These are phyloP conservation scores for Venturia carpophila DNA, from an alignment of 2,329 filamentous ascomycete species.

Conservation along the genomic window DNA sequence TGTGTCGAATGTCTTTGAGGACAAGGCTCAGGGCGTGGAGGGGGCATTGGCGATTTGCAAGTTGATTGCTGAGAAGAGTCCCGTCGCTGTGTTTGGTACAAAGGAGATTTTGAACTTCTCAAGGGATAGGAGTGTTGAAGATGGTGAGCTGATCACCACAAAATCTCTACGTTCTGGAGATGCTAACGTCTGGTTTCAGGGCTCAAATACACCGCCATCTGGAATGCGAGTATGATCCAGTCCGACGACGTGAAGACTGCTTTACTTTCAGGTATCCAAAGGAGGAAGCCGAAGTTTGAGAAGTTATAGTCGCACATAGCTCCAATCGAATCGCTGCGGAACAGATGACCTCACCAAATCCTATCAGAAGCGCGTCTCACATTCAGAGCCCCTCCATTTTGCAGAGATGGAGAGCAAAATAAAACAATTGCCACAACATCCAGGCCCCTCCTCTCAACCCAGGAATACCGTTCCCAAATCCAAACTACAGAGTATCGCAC, in stretches of 20 bases:
- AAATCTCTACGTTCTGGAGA: constrained; percentile 2
- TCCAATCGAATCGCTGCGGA: background rate
- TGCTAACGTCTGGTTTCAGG: constrained; percentile 36
- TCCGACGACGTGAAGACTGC: constrained; percentile 68
- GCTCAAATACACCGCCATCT: constrained; percentile 74
- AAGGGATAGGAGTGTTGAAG: constrained; percentile 66
- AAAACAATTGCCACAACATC: too few species aligned
- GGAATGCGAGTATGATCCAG: constrained; percentile 81
- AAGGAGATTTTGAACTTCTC: constrained; percentile 81
- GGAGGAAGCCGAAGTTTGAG: constrained; percentile 71
- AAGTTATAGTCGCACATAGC: constrained; percentile 40
- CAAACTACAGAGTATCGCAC: too few species aligned
- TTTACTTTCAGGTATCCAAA: constrained; percentile 67
- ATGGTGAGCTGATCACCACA: constrained; percentile 48
- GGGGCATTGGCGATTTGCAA: constrained; percentile 56
- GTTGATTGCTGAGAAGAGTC: constrained; percentile 70
- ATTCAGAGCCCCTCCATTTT: too few species aligned
- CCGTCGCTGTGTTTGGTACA: constrained; percentile 77
- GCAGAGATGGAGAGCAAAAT: too few species aligned
- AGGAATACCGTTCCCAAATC: too few species aligned
- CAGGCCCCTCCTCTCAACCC: too few species aligned
- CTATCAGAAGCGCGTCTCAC: too few species aligned
- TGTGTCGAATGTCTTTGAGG: constrained; percentile 56
- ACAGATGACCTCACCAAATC: too few species aligned
- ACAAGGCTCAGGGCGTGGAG: constrained; percentile 53